A percentile compares a stretch with the other conserved stretches of the same genome.
phyloP scores from a whole-genome alignment of 31 red algal species.

The Endocladia muricata region DNA sequence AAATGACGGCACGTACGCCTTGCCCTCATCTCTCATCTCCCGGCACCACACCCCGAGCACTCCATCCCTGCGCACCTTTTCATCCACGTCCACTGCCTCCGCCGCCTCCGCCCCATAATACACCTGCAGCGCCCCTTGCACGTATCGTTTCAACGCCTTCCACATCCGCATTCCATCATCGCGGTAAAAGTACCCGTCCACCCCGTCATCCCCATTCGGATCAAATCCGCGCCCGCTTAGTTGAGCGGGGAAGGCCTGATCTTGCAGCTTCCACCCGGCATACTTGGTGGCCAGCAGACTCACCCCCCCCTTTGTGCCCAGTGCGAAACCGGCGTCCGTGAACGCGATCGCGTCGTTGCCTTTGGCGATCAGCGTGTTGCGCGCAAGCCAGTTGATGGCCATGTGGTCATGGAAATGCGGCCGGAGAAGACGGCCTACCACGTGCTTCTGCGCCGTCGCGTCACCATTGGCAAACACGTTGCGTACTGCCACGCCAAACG shows the following conservation, averaged over 20 bases:
- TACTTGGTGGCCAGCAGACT: slow-evolving; percentile 41
- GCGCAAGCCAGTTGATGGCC: slow-evolving; percentile 69
- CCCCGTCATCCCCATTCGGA: slow-evolving; percentile 34
- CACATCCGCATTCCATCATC: slow-evolving; percentile 67
- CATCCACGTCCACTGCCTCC: slow-evolving; percentile 16
- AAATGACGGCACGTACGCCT: slow-evolving; percentile 43
- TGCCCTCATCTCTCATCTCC: slow-evolving; percentile 35
- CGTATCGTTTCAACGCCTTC: slow-evolving; percentile 26
- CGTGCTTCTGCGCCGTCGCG: slow-evolving; percentile 25
- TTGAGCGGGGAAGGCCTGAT: slow-evolving; percentile 39
- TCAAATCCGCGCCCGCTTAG: slow-evolving; percentile 53
- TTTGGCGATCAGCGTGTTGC: slow-evolving; percentile 55
- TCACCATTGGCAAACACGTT: slow-evolving; percentile 44
- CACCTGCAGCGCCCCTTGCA: slow-evolving; percentile 12
- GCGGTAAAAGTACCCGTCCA: slow-evolving; percentile 42
- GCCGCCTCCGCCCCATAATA: slow-evolving; percentile 17
- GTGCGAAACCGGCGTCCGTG: slow-evolving; percentile 56
- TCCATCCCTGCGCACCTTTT: slow-evolving; percentile 17
- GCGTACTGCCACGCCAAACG: slow-evolving; percentile 58
- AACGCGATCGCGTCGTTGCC: slow-evolving; percentile 47
- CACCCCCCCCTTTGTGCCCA: slow-evolving; percentile 34
- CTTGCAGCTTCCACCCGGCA: slow-evolving; percentile 27
- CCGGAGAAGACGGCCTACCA: slow-evolving; percentile 33
- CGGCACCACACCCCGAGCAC: slow-evolving; percentile 48
- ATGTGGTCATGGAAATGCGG: slow-evolving; percentile 64